Base-by-base conservation (phyloP, 306 rosid species). In the Cotoneaster glaucophyllus region DNA sequence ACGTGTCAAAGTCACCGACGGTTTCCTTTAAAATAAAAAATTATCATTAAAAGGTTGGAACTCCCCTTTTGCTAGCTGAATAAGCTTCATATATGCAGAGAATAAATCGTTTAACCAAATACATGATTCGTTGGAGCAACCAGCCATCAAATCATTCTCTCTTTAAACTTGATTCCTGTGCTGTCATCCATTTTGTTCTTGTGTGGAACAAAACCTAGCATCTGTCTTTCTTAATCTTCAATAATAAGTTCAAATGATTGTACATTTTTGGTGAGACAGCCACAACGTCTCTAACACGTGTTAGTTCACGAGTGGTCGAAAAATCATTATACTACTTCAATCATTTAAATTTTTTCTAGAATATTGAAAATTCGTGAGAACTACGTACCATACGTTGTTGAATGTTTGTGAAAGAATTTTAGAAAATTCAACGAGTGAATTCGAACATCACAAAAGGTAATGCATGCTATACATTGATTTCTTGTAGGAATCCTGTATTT, bases 181-280 rank as follows among this genome's bases (percentile, higher is more conserved):
- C 83, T 62, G 72, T 74, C 76, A 26, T 69, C 79, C 71, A 62
- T 52, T 58, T 68, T 21, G n/a, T 63, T 24, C 9, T 25, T 57
- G 13, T 45, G 54, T 48, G 52, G 41, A 63, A 63, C 13, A 28
- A 34, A 75, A 64, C 18, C 71, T 63, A 34, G 25, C 39, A 10
- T 4, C 2, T 32, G 45, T 34, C 17, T 56, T 61, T 70, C 62
- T 62, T 74, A 52, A 26, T 37, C 80, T 61, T 62, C 61, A 69
- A 25, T 11, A 5, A 19, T 18, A 39, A 48, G 37, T 34, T 48
- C 57, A 48, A 58, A 80, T 68, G 32, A 74, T 67, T 69, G 24
- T 32, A 14, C 19, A 26, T 19, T 69, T 59, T 11, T 50, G 34
- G 58, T 56, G 64, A 66, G 10, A 50, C 64, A 73, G 74, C 78